Evolutionary conservation across 106 monocot species (phyloP), one percentile per base, ranked within the genome.

Genomic region (Posidonia australis): DNA sequence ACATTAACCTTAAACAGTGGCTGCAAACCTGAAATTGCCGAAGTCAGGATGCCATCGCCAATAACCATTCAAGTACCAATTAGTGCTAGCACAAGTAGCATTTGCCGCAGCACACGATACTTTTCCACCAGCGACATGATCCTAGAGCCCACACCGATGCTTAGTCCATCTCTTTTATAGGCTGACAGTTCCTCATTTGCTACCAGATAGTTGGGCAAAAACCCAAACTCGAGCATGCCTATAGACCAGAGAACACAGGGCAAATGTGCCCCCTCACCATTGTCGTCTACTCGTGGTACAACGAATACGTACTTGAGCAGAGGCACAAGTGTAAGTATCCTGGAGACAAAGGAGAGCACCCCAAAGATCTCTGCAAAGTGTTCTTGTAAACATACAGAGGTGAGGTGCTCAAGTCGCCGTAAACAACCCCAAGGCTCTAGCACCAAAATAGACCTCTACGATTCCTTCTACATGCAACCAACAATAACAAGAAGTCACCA

Each of bases 261-360:
- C 93, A 47, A 94, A 94, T 27, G 93, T 94, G 46, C 93, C 93
- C 93, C 93, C 46, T 94, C 93, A 9, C 93, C 93, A 45, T 90
- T 83, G 60, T 94, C 89, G 24, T 94, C 84, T 5, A 86, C 93
- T 31, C 82, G 62, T 21, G 90, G 79, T 3, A 90, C 89, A 29
- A 94, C 82, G 64, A 86, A 86, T 57, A 94, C 93, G 62, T 94
- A 94, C 64, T 94, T 94, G 46, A 94, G 60, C 2, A 90, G 66
- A 9, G 93, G 89, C 12, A 89, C 67, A 14, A 94, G 77, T 5
- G 93, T 90, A 10, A 94, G 79, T 0, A 89, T 94, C 93, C 93
- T 89, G 68, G 90, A 94, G 7, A 94, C 80, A 56, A 89, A 94
- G 80, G 89, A 90, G 14, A 94, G 78, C 5, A 84, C 93, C 1